phyloP scores from a whole-genome alignment of 2,329 filamentous ascomycete species.

The Harringtonia lauricola region DNA sequence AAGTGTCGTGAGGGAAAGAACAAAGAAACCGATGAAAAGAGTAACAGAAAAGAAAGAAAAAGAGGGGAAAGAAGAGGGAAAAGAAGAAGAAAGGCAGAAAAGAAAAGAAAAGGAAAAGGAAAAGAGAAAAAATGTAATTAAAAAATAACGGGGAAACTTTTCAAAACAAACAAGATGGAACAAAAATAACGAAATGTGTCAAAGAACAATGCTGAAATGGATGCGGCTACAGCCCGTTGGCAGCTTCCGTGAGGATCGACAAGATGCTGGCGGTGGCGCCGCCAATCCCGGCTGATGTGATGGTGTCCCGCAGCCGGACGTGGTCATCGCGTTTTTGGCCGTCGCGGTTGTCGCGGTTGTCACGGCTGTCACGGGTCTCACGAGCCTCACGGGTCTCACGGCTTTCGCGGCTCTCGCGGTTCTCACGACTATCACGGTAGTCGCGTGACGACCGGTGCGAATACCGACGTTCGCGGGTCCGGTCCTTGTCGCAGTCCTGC shows the following conservation, averaged over 20 bases:
- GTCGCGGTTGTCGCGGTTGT: constrained; percentile 24
- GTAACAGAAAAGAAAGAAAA: too few relatives aligned
- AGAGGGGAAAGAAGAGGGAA: too few relatives aligned
- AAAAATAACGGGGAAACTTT: too few relatives aligned
- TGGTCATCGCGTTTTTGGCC: constrained; percentile 26
- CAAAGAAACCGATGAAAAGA: too few relatives aligned
- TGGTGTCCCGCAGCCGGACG: constrained; percentile 35
- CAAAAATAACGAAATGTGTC: not conserved
- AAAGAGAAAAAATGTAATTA: not conserved
- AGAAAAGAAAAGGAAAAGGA: not conserved
- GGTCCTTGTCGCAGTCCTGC: not conserved
- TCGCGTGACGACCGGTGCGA: not conserved
- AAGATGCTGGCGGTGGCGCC: constrained; percentile 48
- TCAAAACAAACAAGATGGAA: not conserved
- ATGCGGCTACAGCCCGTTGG: constrained; percentile 19
- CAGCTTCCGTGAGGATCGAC: constrained; percentile 47
- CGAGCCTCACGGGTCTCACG: constrained; percentile 4
- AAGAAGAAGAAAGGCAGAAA: not conserved
- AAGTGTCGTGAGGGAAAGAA: too few relatives aligned
- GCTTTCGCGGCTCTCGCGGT: constrained; percentile 1
- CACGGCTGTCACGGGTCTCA: constrained; percentile 4
- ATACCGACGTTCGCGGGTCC: too few relatives aligned
- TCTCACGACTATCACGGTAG: constrained; percentile 6
- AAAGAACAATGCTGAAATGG: too few relatives aligned
- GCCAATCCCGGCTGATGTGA: constrained; percentile 47